Base-by-base conservation (phyloP, 2,329 filamentous ascomycete species). In the Aspergillus novofumigatus region DNA sequence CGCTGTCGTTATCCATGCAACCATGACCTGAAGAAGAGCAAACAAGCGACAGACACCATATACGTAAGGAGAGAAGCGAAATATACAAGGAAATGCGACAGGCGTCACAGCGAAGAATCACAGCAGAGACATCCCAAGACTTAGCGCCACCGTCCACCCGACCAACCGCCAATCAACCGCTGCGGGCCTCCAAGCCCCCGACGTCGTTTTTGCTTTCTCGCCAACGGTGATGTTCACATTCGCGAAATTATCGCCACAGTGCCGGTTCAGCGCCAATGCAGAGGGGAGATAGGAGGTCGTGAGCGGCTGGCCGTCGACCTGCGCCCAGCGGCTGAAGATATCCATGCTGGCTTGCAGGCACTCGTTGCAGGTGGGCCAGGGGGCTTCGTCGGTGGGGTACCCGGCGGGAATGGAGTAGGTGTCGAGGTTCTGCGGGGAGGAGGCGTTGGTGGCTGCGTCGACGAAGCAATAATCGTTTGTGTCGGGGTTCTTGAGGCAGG, bases 351-450 rank as follows among this genome's bases (percentile, higher is more conserved):
- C 80, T 67, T 87, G 81, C 47, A 94, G 80, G 72, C 94, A 97
- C 44, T 77, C 77, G 65, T 84, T 87, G 77, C 94, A 99, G 1
- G 82, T 85, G 0, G 92, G 90, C n/a, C 81, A 79, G 26, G 86
- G 84, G 23, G 82, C 82, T 14, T 78, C 80, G 0, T 90, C 90
- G 11, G 97, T 77, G 0, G 80, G 74, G 44, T 86, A 81, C 58
- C 94, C 94, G 55, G 96, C 81, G 0, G 92, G 90, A 3, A 97
- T 79, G 67, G 89, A 93, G 77, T 97, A 99, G 38, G 94, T 82
- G 68, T 92, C 93, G 35, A 85, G 83, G 70, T 94, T 88, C 32
- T 86, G 84, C 0, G 89, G 80, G 8, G 84, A 87, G 23, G 84
- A 83, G 5, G 78, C 71, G 74, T 96, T 96, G 50, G 89, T 91